Conservation (phyloP, 176 grass and related monocot genomes). For the Pharus latifolius region DNA sequence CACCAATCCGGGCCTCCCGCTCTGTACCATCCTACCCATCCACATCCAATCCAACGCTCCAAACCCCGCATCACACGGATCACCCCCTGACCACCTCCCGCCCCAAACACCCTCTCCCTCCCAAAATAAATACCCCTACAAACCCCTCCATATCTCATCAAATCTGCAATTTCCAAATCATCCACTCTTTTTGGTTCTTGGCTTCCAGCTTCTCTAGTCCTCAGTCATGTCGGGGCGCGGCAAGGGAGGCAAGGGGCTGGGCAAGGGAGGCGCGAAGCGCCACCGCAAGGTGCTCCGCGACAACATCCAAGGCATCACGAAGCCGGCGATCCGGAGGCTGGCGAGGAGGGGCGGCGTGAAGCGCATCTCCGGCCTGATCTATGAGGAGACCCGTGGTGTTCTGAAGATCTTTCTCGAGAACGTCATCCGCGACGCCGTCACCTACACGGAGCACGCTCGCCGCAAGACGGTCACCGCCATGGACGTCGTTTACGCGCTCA, state of each 20-base stretch:
- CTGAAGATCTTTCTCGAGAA: slow-evolving; percentile 86
- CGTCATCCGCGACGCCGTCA: slow-evolving; percentile 71
- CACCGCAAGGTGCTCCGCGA: slow-evolving; percentile 61
- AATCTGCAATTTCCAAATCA: background rate
- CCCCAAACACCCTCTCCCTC: background rate
- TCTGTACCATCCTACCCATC: background rate
- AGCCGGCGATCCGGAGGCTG: slow-evolving; percentile 48
- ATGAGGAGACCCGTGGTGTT: slow-evolving; percentile 66
- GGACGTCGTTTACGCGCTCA: slow-evolving; percentile 74
- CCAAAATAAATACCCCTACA: background rate
- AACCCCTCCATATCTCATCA: rapidly evolving
- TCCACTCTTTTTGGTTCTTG: background rate
- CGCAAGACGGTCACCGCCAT: slow-evolving; percentile 77
- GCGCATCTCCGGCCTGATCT: slow-evolving; percentile 58
- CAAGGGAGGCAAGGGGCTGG: slow-evolving; percentile 59
- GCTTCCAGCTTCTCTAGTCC: background rate
- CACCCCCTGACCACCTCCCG: background rate
- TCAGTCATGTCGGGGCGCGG: slow-evolving; percentile 29
- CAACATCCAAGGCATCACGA: slow-evolving; percentile 74
- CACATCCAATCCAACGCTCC: background rate
- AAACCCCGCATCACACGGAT: background rate
- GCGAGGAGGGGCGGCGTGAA: slow-evolving; percentile 50
- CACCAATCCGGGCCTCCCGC: background rate
- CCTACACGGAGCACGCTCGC: slow-evolving; percentile 64
- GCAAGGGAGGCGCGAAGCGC: slow-evolving; percentile 66